Evolutionary conservation across 73 alveolate genomes (phyloP).

Genomic region (Urostyla sp.): DNA sequence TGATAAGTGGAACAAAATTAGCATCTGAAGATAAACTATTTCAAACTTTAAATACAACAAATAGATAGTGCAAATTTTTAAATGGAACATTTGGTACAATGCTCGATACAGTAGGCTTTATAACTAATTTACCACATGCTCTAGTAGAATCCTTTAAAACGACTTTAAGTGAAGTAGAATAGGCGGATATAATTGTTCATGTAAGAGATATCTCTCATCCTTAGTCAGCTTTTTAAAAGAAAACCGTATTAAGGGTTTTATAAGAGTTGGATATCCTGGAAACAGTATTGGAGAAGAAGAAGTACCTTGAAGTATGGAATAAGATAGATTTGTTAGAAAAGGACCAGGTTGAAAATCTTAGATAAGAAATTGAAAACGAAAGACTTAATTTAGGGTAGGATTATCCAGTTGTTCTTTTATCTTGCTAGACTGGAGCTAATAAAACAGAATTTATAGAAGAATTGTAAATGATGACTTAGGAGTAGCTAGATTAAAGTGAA

Average conservation of each 20-base stretch:
- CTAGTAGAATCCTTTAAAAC: constrained; percentile 83
- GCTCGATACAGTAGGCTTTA: constrained; percentile 93
- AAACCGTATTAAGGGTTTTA: constrained; percentile 79
- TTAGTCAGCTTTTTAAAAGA: constrained; percentile 72
- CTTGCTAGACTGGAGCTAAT: constrained; percentile 32
- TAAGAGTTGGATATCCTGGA: constrained; percentile 77
- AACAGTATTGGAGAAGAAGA: constrained; percentile 46
- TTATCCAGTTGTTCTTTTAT: constrained; percentile 35
- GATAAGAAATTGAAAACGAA: background rate
- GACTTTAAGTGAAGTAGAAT: constrained; percentile 84
- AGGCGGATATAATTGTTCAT: constrained; percentile 90
- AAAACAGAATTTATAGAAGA: background rate
- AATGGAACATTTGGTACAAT: constrained; percentile 75
- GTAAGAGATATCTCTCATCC: constrained; percentile 94
- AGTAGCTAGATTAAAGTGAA: constrained; percentile 36
- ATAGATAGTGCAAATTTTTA: constrained; percentile 63
- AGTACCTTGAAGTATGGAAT: constrained; percentile 92
- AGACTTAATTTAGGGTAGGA: too few species aligned
- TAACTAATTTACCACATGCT: constrained; percentile 90
- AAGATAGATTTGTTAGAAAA: constrained; percentile 76
- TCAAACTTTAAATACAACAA: constrained; percentile 85
- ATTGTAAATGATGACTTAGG: constrained; percentile 1
- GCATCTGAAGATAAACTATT: constrained; percentile 78
- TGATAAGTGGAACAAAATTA: constrained; percentile 65
- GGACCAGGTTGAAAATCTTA: background rate